These are phyloP conservation scores for Geoglossum glabrum DNA, from an alignment of 495 filamentous ascomycete genomes.

Conservation along the genomic window DNA sequence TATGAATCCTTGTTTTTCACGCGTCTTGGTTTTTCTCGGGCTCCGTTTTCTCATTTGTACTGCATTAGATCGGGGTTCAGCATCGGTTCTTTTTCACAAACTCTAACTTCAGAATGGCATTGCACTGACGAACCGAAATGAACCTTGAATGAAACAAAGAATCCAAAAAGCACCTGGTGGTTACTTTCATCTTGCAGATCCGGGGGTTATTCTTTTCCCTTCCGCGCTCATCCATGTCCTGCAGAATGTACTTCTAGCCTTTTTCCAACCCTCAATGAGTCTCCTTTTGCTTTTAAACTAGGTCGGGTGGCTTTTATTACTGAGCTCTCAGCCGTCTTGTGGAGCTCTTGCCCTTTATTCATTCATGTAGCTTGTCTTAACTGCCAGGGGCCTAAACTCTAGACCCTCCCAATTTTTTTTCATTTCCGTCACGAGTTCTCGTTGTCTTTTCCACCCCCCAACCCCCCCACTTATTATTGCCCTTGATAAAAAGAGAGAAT, in stretches of 20 bases:
- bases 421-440: not conserved
- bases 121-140: conserved; percentile 3
- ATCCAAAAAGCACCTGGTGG: not conserved
- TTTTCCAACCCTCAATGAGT: not conserved
- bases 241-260: not conserved
- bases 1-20: not conserved
- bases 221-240: not conserved
- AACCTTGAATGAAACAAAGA: conserved; percentile 1
- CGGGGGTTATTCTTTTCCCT: not conserved
- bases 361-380: not conserved
- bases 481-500: not conserved
- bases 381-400: not conserved
- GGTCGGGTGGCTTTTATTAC: not conserved
- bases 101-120: conserved; percentile 2
- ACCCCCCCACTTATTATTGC: no score
- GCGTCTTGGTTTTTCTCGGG: not conserved
- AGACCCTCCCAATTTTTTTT: not conserved
- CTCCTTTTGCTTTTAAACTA: not conserved
- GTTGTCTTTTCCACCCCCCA: not conserved
- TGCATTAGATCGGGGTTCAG: conserved; percentile 1
- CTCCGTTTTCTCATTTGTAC: not conserved
- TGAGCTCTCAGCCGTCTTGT: not conserved
- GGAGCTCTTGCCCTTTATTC: not conserved
- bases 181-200: not conserved
- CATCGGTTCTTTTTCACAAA: not conserved